Conservation (phyloP, 306 rosid species). For the Aeschynomene evenia region DNA sequence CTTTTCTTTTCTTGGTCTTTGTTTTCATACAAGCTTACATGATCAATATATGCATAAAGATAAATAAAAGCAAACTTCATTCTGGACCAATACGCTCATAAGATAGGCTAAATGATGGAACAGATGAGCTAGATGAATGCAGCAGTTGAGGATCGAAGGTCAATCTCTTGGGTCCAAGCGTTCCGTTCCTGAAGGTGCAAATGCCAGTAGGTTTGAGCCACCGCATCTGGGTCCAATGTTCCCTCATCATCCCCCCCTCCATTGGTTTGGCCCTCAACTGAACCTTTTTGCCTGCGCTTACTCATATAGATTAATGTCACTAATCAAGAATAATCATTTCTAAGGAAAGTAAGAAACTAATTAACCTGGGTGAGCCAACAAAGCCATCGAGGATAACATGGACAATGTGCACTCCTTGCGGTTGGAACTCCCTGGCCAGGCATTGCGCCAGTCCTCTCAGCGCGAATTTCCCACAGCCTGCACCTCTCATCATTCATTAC, state of each 20-base stretch:
- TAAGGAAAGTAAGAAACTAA: background rate
- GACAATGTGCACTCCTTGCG: slow-evolving; percentile 85
- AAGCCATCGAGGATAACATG: slow-evolving; percentile 78
- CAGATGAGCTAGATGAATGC: slow-evolving; percentile 49
- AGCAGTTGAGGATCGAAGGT: slow-evolving; percentile 61
- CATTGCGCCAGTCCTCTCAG: slow-evolving; percentile 85
- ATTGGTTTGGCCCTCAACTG: slow-evolving; percentile 40
- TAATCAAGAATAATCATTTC: too few species aligned
- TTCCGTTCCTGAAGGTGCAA: slow-evolving; percentile 74
- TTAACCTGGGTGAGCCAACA: slow-evolving; percentile 74
- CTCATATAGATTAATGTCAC: background rate
- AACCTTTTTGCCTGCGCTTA: slow-evolving; percentile 36
- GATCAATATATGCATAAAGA: too few species aligned
- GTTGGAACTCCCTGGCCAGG: slow-evolving; percentile 80
- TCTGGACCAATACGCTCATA: too few species aligned
- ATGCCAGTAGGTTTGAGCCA: slow-evolving; percentile 95
- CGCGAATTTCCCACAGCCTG: slow-evolving; percentile 97
- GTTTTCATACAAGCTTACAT: too few species aligned
- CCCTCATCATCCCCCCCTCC: slow-evolving; percentile 35
- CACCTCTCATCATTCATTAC: background rate
- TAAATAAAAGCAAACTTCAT: too few species aligned
- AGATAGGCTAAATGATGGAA: too few species aligned
- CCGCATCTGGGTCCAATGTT: slow-evolving; percentile 70
- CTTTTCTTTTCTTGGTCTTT: too few species aligned
- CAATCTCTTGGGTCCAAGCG: slow-evolving; percentile 95